Base-by-base conservation (phyloP, 1,284 basidiomycete species). In the Pseudozyma thailandica region DNA sequence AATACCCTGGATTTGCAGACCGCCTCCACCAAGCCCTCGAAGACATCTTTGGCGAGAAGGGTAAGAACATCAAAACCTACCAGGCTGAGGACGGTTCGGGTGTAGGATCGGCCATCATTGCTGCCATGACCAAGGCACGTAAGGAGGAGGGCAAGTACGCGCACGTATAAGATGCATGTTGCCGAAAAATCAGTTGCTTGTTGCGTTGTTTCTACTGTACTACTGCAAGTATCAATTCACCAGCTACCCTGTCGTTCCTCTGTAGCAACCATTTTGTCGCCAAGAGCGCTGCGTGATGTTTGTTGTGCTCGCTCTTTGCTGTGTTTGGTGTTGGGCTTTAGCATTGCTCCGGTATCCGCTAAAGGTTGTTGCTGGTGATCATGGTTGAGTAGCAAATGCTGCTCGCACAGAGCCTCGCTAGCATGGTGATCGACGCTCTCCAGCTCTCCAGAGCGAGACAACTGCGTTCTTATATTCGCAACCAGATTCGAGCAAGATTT, bases 31-130 rank as follows among this genome's bases (percentile, higher is more conserved):
- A 74, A 43, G 80, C 80, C n/a, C 61, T 82, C n/a, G 69, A 65
- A n/a, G 80, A 81, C 56, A 79, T 79, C 44, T 79, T 82, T 52
- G 80, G 80, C 35, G 72, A 76, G 7, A 75, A 81, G 56, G 79
- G 77, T 27, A 66, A 65, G 48, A 64, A 65, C 35, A 77, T 80
- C 38, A 44, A 48, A 26, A 75, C 74, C 26, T 76, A 77, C 54
- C 80, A 82, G 60, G 80, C 80, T 37, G 80, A 82, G 44, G 80
- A 82, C 45, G 80, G 80, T 15, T 74, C 70, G 23, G 80, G 80
- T 33, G 80, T 80, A 1, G 80, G 80, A 6, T 74, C 72, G 16
- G 79, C 79, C 27, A 78, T 82, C 54, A 80, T 82, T 64, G 80
- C 80, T 15, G 77, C 77, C 12, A 81, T 82, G 80, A 82, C 80